A percentile compares a stretch with the other conserved stretches of the same genome.
phyloP scores from a whole-genome alignment of 78 protist species.

The Dictyostelium discoideum region dicty_2.7 NC_007090.3:4295001-4295500 shows the following conservation, averaged over 20 bases:
- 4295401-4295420: neutral
- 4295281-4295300: constrained; percentile 45
- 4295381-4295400: constrained; percentile 44
- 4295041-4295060: neutral
- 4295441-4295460: constrained; percentile 29
- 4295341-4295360: constrained; percentile 1
- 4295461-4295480: constrained; percentile 66
- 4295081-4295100: neutral
- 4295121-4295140: neutral
- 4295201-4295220: too few species aligned
- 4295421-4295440: neutral
- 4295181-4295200: neutral
- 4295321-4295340: constrained; percentile 28
- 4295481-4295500: constrained; percentile 36
- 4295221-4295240: neutral
- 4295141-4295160: neutral
- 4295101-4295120: neutral
- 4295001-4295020: neutral
- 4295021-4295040: neutral
- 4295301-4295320: constrained; percentile 35
- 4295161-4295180: too few species aligned
- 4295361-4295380: neutral
- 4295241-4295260: constrained; percentile 10
- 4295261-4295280: constrained; percentile 55
- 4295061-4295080: neutral